These are phyloP conservation scores for Lolium perenne DNA, from an alignment of 176 grass and related monocot species.

Conservation along the genomic window DNA sequence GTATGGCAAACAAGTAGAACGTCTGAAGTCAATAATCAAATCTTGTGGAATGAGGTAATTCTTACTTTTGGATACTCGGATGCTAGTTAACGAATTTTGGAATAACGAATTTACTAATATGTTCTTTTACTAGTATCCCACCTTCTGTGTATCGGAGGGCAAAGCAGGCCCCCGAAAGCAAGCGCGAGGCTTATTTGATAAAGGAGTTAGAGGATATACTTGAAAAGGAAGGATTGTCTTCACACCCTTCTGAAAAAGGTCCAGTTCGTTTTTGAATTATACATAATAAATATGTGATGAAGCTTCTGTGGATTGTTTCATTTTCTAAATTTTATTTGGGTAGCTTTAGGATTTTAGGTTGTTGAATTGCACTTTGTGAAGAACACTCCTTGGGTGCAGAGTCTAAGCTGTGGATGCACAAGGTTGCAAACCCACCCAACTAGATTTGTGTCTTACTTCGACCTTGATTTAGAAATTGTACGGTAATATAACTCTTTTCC, in stretches of 20 bases:
- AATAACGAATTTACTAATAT: constrained; percentile 44
- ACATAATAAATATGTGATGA: constrained; percentile 2
- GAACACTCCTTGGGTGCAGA: background rate
- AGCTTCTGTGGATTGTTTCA: constrained; percentile 17
- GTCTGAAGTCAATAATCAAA: constrained; percentile 93
- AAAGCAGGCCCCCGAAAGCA: constrained; percentile 89
- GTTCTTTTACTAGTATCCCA: constrained; percentile 63
- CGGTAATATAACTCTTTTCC: background rate
- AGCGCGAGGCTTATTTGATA: constrained; percentile 75
- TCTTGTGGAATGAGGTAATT: constrained; percentile 78
- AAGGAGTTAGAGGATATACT: constrained; percentile 89
- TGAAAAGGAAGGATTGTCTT: constrained; percentile 92
- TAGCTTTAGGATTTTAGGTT: constrained; percentile 12
- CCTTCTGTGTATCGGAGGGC: constrained; percentile 83
- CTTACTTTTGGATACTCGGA: constrained; percentile 48
- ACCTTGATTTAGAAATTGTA: background rate
- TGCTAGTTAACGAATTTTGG: constrained; percentile 2
- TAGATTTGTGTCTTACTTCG: background rate
- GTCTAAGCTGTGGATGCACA: constrained; percentile 14
- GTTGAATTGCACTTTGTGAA: constrained; percentile 2
- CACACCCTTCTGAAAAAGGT: constrained; percentile 98
- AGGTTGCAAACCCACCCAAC: background rate
- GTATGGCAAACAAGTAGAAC: constrained; percentile 82
- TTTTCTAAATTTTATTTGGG: background rate
- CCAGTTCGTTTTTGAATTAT: constrained; percentile 27